Conservation (phyloP, 257 asterid species). For the Solanum chiquidenum region DNA sequence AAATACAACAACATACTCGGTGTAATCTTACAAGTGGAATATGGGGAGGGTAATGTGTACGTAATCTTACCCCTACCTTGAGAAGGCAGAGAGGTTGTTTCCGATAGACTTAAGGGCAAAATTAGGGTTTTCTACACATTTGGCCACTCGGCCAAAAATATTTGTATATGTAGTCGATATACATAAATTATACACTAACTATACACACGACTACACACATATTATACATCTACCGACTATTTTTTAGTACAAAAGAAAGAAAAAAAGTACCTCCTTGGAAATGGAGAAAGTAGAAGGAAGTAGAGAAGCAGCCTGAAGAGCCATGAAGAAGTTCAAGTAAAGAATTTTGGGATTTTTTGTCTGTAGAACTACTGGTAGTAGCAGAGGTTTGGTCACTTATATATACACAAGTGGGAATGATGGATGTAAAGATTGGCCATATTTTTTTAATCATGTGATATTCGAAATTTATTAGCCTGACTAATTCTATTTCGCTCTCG, state of each 20-base stretch:
- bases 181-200: neutral
- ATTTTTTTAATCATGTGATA: neutral
- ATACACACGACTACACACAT: neutral
- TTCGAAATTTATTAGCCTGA: neutral
- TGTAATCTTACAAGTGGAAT: neutral
- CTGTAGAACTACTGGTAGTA: constrained; percentile 7
- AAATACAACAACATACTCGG: neutral
- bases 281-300: constrained; percentile 52
- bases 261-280: constrained; percentile 46
- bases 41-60: neutral
- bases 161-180: neutral
- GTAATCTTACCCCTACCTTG: neutral
- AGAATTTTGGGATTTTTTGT: neutral
- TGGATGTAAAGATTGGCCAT: neutral
- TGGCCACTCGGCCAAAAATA: neutral
- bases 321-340: constrained; percentile 28
- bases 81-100: too few relatives aligned
- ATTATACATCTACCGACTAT: neutral
- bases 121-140: neutral
- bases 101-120: neutral
- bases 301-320: constrained; percentile 65
- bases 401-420: constrained; percentile 9
- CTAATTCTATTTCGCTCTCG: neutral
- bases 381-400: neutral
- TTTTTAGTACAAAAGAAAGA: neutral